A percentile compares a stretch with the other conserved stretches of the same genome.
Conservation (phyloP, 495 filamentous ascomycete species). For the Darksidea phi region DNA sequence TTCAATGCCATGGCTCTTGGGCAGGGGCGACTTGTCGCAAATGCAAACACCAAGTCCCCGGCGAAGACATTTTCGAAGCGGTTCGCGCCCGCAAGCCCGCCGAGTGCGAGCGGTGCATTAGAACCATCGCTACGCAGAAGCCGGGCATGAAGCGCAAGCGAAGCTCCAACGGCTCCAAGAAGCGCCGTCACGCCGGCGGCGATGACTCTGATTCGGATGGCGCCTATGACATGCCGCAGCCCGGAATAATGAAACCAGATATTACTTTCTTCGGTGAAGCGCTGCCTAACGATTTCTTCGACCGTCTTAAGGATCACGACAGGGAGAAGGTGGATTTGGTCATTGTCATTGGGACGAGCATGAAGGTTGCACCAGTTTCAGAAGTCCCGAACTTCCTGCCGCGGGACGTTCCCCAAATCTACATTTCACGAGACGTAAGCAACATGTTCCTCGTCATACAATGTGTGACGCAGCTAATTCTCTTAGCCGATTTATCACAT, state of each 20-base stretch:
- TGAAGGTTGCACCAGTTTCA: conserved; percentile 92
- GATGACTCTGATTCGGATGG: conserved; percentile 72
- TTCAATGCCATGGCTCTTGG: conserved; percentile 96
- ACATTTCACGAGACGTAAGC: conserved; percentile 77
- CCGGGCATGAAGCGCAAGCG: conserved; percentile 72
- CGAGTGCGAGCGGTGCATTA: conserved; percentile 61
- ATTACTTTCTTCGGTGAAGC: conserved; percentile 97
- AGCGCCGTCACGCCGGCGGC: conserved; percentile 45
- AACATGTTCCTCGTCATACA: conserved; percentile 13
- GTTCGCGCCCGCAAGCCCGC: conserved; percentile 72
- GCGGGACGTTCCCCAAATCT: conserved; percentile 81
- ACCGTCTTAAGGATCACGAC: conserved; percentile 75
- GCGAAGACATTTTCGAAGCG: conserved; percentile 73
- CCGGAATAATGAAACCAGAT: conserved; percentile 97
- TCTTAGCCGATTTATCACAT: conserved; percentile 74
- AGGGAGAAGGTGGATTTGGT: conserved; percentile 80
- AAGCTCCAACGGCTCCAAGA: conserved; percentile 57
- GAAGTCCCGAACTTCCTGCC: conserved; percentile 84
- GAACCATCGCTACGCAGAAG: conserved; percentile 45
- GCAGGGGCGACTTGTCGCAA: conserved; percentile 88
- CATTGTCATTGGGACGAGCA: conserved; percentile 92
- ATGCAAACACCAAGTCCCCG: conserved; percentile 71
- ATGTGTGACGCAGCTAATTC: conserved; percentile 3
- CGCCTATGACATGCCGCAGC: conserved; percentile 63
- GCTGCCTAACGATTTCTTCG: conserved; percentile 80